These are phyloP conservation scores for Telopea speciosissima DNA, from an alignment of 177 flowering plant genomes.

Conservation along the genomic window DNA sequence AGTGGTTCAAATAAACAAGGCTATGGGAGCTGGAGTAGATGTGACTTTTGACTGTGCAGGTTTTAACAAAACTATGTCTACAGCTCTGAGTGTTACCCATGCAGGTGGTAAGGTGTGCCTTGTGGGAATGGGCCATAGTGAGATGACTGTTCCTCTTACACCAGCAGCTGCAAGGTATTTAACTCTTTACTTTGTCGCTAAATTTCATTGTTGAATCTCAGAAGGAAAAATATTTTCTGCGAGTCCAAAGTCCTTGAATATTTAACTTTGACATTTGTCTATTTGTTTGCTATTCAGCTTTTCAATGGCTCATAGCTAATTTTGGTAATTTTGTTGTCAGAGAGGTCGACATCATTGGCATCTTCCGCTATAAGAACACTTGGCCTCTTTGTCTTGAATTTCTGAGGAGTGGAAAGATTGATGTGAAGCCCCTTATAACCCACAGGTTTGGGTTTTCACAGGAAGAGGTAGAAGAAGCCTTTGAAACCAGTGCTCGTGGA, in stretches of 20 bases:
- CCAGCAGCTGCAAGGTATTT: slow-evolving; percentile 86
- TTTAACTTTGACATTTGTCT: background rate
- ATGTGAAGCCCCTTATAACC: slow-evolving; percentile 94
- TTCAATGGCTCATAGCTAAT: background rate
- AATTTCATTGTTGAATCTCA: background rate
- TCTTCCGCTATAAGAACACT: slow-evolving; percentile 91
- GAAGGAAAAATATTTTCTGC: background rate
- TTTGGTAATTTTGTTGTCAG: slow-evolving; percentile 27
- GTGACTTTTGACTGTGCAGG: slow-evolving; percentile 91
- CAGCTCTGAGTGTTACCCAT: slow-evolving; percentile 74
- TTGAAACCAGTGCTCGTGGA: slow-evolving; percentile 94
- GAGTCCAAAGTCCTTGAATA: background rate
- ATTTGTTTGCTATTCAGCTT: background rate
- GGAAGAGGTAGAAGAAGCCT: slow-evolving; percentile 83
- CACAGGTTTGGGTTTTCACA: slow-evolving; percentile 95
- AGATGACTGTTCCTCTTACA: slow-evolving; percentile 84
- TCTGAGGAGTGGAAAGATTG: slow-evolving; percentile 80
- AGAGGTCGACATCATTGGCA: slow-evolving; percentile 85
- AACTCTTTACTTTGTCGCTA: background rate
- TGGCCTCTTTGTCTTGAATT: slow-evolving; percentile 96
- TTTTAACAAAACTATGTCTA: slow-evolving; percentile 82
- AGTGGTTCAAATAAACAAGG: slow-evolving; percentile 49
- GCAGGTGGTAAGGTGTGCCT: slow-evolving; percentile 94
- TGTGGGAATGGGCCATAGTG: slow-evolving; percentile 84
- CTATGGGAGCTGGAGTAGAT: slow-evolving; percentile 64